phyloP scores from a whole-genome alignment of 345 rosid genomes.

The Hevea brasiliensis region DNA sequence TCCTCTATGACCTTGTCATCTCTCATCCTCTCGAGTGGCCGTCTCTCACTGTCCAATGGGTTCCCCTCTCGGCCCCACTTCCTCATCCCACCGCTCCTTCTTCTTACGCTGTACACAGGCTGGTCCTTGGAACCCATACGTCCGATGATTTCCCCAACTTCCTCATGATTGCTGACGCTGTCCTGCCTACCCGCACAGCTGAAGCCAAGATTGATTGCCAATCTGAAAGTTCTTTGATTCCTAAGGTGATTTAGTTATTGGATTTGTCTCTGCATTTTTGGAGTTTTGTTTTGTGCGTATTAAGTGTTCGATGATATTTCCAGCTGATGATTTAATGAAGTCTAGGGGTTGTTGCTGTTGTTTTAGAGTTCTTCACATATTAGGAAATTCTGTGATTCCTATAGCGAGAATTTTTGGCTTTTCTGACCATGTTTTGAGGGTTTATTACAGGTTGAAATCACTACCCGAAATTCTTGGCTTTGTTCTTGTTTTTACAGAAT shows the following conservation, averaged over 20 bases:
- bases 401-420: neutral
- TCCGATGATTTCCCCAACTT: conserved; percentile 66
- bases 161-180: conserved; percentile 74
- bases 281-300: conserved; percentile 18
- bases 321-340: neutral
- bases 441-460: conserved; percentile 7
- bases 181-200: conserved; percentile 54
- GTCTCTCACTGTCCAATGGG: conserved; percentile 94
- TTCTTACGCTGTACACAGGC: conserved; percentile 57
- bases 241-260: conserved; percentile 44
- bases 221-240: conserved; percentile 48
- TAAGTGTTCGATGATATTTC: conserved; percentile 40
- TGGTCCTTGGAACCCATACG: conserved; percentile 85
- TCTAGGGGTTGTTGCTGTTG: neutral
- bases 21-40: conserved; percentile 96
- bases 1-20: conserved; percentile 81
- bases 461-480: conserved; percentile 8
- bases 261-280: neutral
- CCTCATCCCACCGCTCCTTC: conserved; percentile 49
- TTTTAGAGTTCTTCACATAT: neutral
- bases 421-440: neutral
- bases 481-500: no score
- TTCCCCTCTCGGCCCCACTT: conserved; percentile 47
- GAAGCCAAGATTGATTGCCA: conserved; percentile 35
- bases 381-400: neutral